Evolutionary conservation across 75 land plant genomes (phyloP), one percentile per base, ranked within the genome.

Genomic region (Pinus taeda): DNA sequence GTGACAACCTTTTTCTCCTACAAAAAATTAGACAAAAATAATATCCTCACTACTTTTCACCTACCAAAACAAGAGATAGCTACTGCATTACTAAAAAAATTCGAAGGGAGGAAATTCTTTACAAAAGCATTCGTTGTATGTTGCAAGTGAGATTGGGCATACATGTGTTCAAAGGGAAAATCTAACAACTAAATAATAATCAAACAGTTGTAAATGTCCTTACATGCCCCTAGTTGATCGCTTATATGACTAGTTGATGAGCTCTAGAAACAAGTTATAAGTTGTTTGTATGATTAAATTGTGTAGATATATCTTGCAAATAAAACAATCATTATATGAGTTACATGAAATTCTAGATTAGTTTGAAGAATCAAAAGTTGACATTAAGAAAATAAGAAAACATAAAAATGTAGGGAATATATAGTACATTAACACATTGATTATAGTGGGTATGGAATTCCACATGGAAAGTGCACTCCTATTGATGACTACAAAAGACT

Each of bases 1-100:
- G 98, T 95, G 29, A 93, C 98, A 74, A 95, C 98, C 83, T 95
- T 95, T 77, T 93, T 93, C 57, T 95, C 98, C 96, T 95, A 90
- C 61, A 33, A 71, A 22, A 70, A 72, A 29, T 69, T 14, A 20
- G 9, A 26, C 24, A 22, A 2, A 33, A 29, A 55, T 26, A 55
- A 20, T 17, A 73, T 73, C n/a, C 24, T 73, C 15, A 26, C 45
- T 42, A 6, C 55, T 7, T n/a, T 69, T 42, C 22, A 69, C n/a
- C 22, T 20, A 20, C 39, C 42, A 75, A 42, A n/a, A 33, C 14
- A 17, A 67, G 49, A 6, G 55, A 11, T 49, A 9, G 12, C 12
- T 49, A 49, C 12, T 49, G 3, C 55, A 49, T 9, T 49, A 3
- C 2, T 9, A 49, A 33, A 49, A 1, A 49, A 49, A 49, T 49